Percentiles rank a stretch among this genome's conserved stretches.
These are phyloP conservation scores for Usnea hakonensis DNA, from an alignment of 495 filamentous ascomycete genomes.

Conservation along the genomic window DNA sequence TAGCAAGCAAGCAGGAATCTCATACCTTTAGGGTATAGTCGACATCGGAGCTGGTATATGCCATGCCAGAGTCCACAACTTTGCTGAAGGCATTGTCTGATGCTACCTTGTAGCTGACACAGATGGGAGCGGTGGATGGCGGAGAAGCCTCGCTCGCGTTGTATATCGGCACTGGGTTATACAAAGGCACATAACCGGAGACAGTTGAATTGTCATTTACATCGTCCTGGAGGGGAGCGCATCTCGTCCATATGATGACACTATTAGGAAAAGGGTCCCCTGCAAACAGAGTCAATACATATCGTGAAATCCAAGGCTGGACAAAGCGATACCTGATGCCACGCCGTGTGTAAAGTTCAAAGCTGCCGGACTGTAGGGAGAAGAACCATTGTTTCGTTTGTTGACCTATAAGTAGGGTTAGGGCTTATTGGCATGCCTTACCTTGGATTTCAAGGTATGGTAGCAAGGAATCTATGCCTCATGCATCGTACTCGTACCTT, in stretches of 20 bases:
- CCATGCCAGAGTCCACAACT: constrained; percentile 42
- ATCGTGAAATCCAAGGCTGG: no score
- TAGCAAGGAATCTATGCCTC: constrained; percentile 26
- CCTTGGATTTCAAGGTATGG: no score
- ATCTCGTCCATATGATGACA: constrained; percentile 61
- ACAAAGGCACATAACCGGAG: constrained; percentile 46
- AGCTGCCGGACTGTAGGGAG: constrained; percentile 35
- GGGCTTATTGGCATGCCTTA: constrained; percentile 17
- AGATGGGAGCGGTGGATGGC: constrained; percentile 47
- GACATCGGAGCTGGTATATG: constrained; percentile 58
- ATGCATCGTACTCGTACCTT: constrained; percentile 33
- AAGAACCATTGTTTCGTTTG: constrained; percentile 33
- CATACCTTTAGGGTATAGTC: constrained; percentile 62
- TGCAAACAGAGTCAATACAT: constrained; percentile 60
- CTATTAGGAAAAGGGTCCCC: constrained; percentile 58
- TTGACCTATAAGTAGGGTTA: constrained; percentile 23
- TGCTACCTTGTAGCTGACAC: constrained; percentile 49
- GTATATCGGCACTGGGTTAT: constrained; percentile 36
- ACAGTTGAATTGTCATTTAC: constrained; percentile 53
- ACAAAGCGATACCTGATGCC: no score
- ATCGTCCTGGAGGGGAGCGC: constrained; percentile 46
- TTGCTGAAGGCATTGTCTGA: constrained; percentile 32
- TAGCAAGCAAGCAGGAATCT: neutral
- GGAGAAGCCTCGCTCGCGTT: constrained; percentile 46
- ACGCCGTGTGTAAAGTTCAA: constrained; percentile 47